Conservation (phyloP, 805 yeast species). For the Myxozyma udenii region DNA sequence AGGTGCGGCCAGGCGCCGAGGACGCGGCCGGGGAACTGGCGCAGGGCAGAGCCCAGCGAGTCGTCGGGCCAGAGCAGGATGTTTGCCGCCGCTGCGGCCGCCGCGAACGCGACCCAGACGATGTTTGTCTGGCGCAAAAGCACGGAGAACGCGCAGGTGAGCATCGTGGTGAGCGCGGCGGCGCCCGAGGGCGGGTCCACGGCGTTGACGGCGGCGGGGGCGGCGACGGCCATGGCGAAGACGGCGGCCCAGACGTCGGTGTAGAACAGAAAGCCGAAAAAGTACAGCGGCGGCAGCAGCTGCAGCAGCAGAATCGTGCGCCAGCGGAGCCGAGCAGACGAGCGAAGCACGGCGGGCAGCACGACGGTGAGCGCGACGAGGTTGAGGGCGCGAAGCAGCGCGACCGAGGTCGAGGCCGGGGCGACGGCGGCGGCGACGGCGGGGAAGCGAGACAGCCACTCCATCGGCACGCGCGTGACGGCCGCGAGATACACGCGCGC, state of each 20-base stretch:
- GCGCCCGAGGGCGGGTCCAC: constrained; percentile 2
- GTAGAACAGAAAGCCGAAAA: constrained; percentile 76
- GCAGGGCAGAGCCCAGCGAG: neutral
- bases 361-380: constrained; percentile 59
- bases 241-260: constrained; percentile 93
- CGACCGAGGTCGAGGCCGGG: constrained; percentile 18
- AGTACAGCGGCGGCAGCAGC: constrained; percentile 65
- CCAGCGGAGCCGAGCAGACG: neutral
- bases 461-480: constrained; percentile 5
- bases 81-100: neutral
- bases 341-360: constrained; percentile 43
- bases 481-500: neutral
- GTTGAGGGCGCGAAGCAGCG: constrained; percentile 53
- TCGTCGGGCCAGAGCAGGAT: constrained; percentile 7
- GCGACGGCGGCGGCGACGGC: neutral
- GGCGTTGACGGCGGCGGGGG: constrained; percentile 7
- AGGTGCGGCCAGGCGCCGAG: neutral
- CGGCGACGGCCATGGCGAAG: constrained; percentile 54
- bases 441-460: neutral
- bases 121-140: constrained; percentile 88
- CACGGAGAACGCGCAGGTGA: constrained; percentile 48
- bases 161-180: neutral
- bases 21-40: neutral
- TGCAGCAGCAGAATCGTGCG: constrained; percentile 9
- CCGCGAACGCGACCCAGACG: constrained; percentile 56